Percentiles rank a stretch among this genome's conserved stretches.
Evolutionary conservation across 495 filamentous ascomycete species (phyloP).

Genomic region (Cetradonia linearis): DNA sequence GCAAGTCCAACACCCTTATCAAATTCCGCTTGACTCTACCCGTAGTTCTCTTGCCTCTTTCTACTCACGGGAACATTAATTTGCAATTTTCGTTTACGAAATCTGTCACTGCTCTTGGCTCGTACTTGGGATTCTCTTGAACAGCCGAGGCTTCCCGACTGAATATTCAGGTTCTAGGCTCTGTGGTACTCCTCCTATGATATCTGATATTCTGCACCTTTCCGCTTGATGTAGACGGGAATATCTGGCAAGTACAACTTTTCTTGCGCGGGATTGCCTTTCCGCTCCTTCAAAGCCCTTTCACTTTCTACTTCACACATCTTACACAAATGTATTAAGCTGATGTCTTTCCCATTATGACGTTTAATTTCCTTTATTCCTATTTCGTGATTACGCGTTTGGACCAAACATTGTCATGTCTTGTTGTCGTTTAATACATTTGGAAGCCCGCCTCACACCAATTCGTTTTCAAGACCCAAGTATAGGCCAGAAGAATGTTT

Average conservation of each 20-base stretch:
- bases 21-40: background rate
- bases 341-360: background rate
- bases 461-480: background rate
- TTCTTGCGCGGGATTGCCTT: background rate
- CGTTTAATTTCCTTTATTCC: background rate
- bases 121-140: background rate
- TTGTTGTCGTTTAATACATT: background rate
- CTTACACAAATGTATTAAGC: background rate
- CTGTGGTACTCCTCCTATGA: background rate
- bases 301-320: background rate
- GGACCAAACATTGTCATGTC: background rate
- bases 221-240: background rate
- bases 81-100: slow-evolving; percentile 1
- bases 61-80: background rate
- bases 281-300: background rate
- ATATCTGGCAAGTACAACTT: background rate
- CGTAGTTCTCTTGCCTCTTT: background rate
- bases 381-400: background rate
- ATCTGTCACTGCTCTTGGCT: slow-evolving; percentile 1
- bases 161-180: background rate
- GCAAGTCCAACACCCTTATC: background rate
- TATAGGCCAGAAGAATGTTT: background rate
- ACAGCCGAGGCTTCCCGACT: background rate
- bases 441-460: background rate
- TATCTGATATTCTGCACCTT: background rate